Evolutionary conservation across 106 monocot genomes (phyloP).

Genomic region (Allium cepa): DNA sequence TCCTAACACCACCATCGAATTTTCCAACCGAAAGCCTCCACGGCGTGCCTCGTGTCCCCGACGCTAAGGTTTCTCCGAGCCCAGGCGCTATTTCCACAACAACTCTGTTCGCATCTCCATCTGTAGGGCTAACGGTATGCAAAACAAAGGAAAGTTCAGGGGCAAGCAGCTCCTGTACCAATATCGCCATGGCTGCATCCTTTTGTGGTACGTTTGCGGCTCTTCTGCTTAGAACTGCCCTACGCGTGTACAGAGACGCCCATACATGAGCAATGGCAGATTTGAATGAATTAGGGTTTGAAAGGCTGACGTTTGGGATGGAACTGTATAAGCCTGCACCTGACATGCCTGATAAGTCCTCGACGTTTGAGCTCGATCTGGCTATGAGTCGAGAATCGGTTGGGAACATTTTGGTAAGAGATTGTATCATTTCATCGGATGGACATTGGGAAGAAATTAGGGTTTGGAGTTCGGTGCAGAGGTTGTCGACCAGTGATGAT

Average conservation of each 20-base stretch:
- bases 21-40: slow-evolving; percentile 75
- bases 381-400: slow-evolving; percentile 55
- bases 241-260: slow-evolving; percentile 86
- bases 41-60: slow-evolving; percentile 85
- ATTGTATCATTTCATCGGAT: slow-evolving; percentile 23
- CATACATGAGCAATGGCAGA: slow-evolving; percentile 66
- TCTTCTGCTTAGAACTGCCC: slow-evolving; percentile 82
- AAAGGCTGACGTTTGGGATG: slow-evolving; percentile 81
- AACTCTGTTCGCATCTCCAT: slow-evolving; percentile 45
- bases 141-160: slow-evolving; percentile 89
- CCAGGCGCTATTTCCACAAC: slow-evolving; percentile 88
- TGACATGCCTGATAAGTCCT: slow-evolving; percentile 95
- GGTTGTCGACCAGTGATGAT: slow-evolving; percentile 39
- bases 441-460: slow-evolving; percentile 41
- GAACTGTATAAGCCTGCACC: slow-evolving; percentile 92
- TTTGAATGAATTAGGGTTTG: slow-evolving; percentile 33
- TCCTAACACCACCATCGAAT: slow-evolving; percentile 60
- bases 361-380: slow-evolving; percentile 92
- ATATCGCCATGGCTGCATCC: slow-evolving; percentile 73
- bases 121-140: slow-evolving; percentile 69
- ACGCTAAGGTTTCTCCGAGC: slow-evolving; percentile 86
- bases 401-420: slow-evolving; percentile 36
- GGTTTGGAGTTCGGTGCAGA: slow-evolving; percentile 65
- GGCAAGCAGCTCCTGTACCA: slow-evolving; percentile 79
- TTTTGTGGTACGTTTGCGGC: slow-evolving; percentile 73